Base-by-base conservation (phyloP, 2,329 filamentous ascomycete genomes). In the Alternaria sp. region DNA sequence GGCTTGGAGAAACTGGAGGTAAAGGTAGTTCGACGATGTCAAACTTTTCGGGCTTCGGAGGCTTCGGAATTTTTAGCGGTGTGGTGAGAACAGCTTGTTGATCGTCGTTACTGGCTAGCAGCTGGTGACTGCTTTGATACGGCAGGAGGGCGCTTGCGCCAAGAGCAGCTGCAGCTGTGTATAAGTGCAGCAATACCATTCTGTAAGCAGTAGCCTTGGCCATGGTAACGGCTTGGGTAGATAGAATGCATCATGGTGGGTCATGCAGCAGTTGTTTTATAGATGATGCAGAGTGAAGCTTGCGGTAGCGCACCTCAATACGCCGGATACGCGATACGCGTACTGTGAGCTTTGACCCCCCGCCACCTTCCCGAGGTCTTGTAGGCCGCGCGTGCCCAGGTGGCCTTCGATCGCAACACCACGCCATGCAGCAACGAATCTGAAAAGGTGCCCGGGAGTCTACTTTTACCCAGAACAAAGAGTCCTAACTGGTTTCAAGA, bases 1-100 rank as follows among this genome's bases (percentile, higher is more conserved):
- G 65, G 56, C 54, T 73, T 1, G 72, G 57, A 0, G 72, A 67
- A 1, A 80, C 76, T 0, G 81, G 82, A 8, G 81, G 82, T 17
- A 83, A 61, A 0, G 80, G 77, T 0, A 83, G 69, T 55, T 79
- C 72, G 12, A 69, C 61, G 36, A 83, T 66, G 1, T 70, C 65
- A 46, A 83, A 45, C 5, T 4, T 25, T 32, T 59, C 57, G 6
- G 57, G 47, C 15, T 19, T 9, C 9, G 36, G 57, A 10, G 36
- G 40, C 11, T 12, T 17, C 19, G 40, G 50, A 23, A 36, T 44
- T 11, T 25, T 1, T 15, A 30, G 30, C 19, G 40, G 13, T 23
- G 46, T 26, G 23, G 30, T 17, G 5, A 51, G 12, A 10, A 28
- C 15, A 46, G 30, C 25, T 17, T 43, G 32, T 21, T 25, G 30